phyloP scores from a whole-genome alignment of 768 basidiomycete genomes.

The Lactifluus rugatus region DNA sequence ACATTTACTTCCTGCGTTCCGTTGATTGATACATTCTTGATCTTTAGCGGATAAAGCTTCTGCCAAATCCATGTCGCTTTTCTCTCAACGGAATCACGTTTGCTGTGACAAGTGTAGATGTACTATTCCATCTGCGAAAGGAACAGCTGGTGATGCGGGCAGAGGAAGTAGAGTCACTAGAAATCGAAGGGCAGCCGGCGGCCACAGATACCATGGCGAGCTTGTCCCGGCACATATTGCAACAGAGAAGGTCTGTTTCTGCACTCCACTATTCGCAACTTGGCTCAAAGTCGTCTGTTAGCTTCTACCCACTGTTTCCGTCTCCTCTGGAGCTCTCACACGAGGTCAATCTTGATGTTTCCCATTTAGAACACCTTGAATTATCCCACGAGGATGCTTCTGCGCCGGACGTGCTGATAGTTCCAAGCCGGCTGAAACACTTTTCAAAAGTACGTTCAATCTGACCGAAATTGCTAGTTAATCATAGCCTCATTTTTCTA shows the following conservation, averaged over 20 bases:
- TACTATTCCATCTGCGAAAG: conserved; percentile 79
- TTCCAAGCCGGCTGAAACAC: conserved; percentile 83
- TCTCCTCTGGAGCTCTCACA: conserved; percentile 59
- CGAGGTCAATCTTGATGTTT: conserved; percentile 86
- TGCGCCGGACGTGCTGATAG: conserved; percentile 75
- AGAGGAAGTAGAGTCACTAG: conserved; percentile 46
- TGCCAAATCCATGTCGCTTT: conserved; percentile 85
- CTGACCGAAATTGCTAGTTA: conserved; percentile 42
- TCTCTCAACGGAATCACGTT: conserved; percentile 78
- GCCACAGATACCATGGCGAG: conserved; percentile 69
- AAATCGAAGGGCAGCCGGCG: conserved; percentile 31
- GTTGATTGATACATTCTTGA: neutral
- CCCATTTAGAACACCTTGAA: conserved; percentile 51
- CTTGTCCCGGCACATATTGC: conserved; percentile 67
- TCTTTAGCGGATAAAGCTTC: conserved; percentile 57
- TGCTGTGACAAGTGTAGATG: conserved; percentile 75
- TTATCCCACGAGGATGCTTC: conserved; percentile 27
- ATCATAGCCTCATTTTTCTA: conserved; percentile 25
- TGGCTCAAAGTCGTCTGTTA: conserved; percentile 26
- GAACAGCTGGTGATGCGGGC: conserved; percentile 70
- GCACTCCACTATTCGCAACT: neutral
- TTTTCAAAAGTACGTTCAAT: conserved; percentile 65
- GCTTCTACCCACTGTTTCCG: conserved; percentile 95
- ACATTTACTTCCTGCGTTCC: neutral
- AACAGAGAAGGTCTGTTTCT: conserved; percentile 67